phyloP scores from a whole-genome alignment of 108 stramenopile genomes.

The Poteriospumella lacustris region DNA sequence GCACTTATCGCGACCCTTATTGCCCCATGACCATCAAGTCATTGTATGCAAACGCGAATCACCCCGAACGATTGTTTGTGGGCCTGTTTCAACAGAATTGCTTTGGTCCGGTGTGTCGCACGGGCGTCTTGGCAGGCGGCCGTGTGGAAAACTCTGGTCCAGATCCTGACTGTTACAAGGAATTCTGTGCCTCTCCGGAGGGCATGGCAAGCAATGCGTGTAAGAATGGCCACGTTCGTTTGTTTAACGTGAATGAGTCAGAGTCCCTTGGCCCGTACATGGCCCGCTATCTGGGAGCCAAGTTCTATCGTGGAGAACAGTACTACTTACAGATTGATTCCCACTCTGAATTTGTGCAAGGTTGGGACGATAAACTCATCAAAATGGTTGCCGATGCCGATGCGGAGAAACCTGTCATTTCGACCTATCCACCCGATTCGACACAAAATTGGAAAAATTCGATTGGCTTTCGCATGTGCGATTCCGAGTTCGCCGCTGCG shows the following conservation, averaged over 20 bases:
- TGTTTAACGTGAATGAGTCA: slow-evolving; percentile 68
- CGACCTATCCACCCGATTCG: slow-evolving; percentile 73
- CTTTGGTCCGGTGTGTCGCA: slow-evolving; percentile 65
- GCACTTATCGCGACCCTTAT: slow-evolving; percentile 78
- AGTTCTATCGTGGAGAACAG: slow-evolving; percentile 69
- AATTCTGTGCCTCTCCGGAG: slow-evolving; percentile 26
- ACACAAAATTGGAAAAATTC: slow-evolving; percentile 37
- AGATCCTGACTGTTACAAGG: slow-evolving; percentile 44
- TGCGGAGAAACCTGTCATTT: slow-evolving; percentile 65
- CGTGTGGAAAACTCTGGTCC: slow-evolving; percentile 32
- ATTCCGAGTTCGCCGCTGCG: slow-evolving; percentile 64
- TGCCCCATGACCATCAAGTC: slow-evolving; percentile 67
- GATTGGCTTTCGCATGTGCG: slow-evolving; percentile 59
- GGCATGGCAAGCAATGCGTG: slow-evolving; percentile 39
- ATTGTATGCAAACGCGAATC: slow-evolving; percentile 65
- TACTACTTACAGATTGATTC: slow-evolving; percentile 83
- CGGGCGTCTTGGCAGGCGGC: slow-evolving; percentile 38
- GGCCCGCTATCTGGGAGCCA: slow-evolving; percentile 64
- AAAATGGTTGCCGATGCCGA: slow-evolving; percentile 58
- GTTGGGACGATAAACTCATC: slow-evolving; percentile 34
- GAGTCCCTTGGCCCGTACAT: slow-evolving; percentile 80
- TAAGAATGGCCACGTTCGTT: slow-evolving; percentile 64
- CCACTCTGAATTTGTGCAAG: slow-evolving; percentile 43
- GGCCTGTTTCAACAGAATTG: slow-evolving; percentile 88
- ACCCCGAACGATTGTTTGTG: slow-evolving; percentile 72